Conservation (phyloP, 2,329 filamentous ascomycete species). For the Aspergillus sp. region DNA sequence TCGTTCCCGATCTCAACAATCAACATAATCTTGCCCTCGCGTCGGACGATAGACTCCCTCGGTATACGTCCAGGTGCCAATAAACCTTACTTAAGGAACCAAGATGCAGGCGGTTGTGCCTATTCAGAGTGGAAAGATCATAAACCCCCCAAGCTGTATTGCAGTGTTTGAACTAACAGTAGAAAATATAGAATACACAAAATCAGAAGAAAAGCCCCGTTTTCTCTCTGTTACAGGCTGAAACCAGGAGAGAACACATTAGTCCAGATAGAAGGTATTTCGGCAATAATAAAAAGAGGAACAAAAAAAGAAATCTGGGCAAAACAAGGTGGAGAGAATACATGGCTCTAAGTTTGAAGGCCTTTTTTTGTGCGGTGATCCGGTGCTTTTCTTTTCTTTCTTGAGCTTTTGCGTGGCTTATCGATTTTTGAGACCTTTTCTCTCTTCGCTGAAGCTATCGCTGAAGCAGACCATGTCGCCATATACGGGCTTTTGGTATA, state of each 20-base stretch:
- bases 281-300: not conserved
- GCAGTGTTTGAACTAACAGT: conserved; percentile 5
- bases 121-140: not conserved
- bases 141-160: conserved; percentile 5
- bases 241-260: conserved; percentile 4
- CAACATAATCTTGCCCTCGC: not conserved
- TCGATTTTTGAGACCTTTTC: conserved; percentile 1
- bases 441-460: conserved; percentile 14
- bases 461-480: conserved; percentile 20
- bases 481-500: conserved; percentile 26
- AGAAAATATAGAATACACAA: conserved; percentile 8
- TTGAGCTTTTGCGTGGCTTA: conserved; percentile 5
- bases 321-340: conserved; percentile 14
- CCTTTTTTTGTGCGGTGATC: conserved; percentile 12
- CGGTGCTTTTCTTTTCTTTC: conserved; percentile 4
- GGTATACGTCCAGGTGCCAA: too few species aligned
- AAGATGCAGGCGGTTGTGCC: not conserved
- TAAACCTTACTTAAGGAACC: not conserved
- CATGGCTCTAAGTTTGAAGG: conserved; percentile 13
- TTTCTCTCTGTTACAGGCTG: not conserved
- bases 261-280: not conserved
- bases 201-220: conserved; percentile 3
- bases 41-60: not conserved
- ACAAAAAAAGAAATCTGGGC: conserved; percentile 7
- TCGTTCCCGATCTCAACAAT: conserved; percentile 2